Evolutionary conservation across 495 filamentous ascomycete species (phyloP).

Genomic region (Chaetomium fimeti): DNA sequence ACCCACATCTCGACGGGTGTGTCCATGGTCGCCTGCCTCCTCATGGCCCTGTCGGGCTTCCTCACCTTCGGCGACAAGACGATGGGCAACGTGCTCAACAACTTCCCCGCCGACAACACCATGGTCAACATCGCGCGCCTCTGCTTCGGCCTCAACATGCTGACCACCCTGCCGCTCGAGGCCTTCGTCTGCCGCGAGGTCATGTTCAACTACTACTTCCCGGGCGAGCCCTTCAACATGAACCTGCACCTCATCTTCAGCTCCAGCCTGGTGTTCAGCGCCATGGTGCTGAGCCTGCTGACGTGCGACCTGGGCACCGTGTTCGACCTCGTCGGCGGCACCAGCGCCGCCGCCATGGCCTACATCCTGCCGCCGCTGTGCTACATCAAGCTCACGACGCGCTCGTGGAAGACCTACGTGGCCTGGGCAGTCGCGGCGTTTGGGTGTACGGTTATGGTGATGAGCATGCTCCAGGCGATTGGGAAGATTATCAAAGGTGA

Average conservation of each 20-base stretch:
- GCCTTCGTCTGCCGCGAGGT: conserved; percentile 97
- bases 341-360: conserved; percentile 86
- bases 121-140: conserved; percentile 93
- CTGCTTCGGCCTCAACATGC: conserved; percentile 97
- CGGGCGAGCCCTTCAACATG: conserved; percentile 70
- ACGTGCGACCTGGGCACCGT: conserved; percentile 93
- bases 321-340: conserved; percentile 94
- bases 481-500: conserved; percentile 59
- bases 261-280: conserved; percentile 71
- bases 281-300: conserved; percentile 72
- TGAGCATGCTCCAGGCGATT: conserved; percentile 73
- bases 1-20: conserved; percentile 90
- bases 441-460: conserved; percentile 77
- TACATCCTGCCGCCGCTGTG: conserved; percentile 95
- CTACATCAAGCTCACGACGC: conserved; percentile 85
- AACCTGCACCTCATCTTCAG: conserved; percentile 84
- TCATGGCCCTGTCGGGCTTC: conserved; percentile 87
- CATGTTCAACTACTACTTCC: conserved; percentile 92
- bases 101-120: conserved; percentile 84
- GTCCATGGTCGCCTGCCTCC: conserved; percentile 82
- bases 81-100: conserved; percentile 93
- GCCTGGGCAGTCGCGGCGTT: conserved; percentile 70
- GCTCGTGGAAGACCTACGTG: conserved; percentile 71
- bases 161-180: conserved; percentile 93
- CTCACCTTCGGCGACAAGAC: conserved; percentile 90